A percentile compares a stretch with the other conserved stretches of the same genome.
phyloP scores from a whole-genome alignment of 805 yeast species.

The Wickerhamomyces alni region DNA sequence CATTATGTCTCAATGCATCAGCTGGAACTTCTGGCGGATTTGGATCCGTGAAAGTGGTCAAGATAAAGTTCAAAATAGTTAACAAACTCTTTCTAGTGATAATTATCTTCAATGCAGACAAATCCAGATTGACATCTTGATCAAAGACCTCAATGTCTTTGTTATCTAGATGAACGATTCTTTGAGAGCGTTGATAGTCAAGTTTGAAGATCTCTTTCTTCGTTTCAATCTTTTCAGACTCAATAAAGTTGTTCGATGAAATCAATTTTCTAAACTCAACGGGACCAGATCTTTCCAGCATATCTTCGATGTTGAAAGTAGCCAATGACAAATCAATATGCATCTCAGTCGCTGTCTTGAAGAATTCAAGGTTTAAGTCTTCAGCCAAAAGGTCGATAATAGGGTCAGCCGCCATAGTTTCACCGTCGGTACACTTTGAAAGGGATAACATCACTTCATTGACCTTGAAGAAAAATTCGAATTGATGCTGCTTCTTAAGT shows the following conservation, averaged over 20 bases:
- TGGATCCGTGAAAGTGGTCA: constrained; percentile 87
- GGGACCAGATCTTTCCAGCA: constrained; percentile 55
- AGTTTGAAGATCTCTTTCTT: constrained; percentile 52
- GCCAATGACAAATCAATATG: constrained; percentile 57
- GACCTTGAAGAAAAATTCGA: constrained; percentile 71
- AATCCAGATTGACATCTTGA: constrained; percentile 62
- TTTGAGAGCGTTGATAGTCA: constrained; percentile 49
- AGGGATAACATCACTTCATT: constrained; percentile 56
- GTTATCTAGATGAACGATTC: constrained; percentile 50
- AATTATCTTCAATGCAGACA: constrained; percentile 75
- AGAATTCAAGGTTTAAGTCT: constrained; percentile 52
- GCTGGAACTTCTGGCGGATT: constrained; percentile 63
- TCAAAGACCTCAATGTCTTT: constrained; percentile 64
- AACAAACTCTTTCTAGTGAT: constrained; percentile 73
- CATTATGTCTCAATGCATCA: constrained; percentile 64
- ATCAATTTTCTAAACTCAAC: constrained; percentile 62
- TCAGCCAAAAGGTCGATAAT: constrained; percentile 72
- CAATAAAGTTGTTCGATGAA: constrained; percentile 50
- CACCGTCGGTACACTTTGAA: constrained; percentile 59
- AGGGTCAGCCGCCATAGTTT: constrained; percentile 54
- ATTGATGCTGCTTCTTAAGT: constrained; percentile 44
- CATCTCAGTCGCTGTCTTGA: constrained; percentile 54
- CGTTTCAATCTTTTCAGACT: constrained; percentile 29
- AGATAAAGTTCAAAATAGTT: constrained; percentile 70
- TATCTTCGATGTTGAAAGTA: constrained; percentile 70